A percentile compares a stretch with the other conserved stretches of the same genome.
phyloP scores from a whole-genome alignment of 495 filamentous ascomycete species.

The Patellaria atrata region DNA sequence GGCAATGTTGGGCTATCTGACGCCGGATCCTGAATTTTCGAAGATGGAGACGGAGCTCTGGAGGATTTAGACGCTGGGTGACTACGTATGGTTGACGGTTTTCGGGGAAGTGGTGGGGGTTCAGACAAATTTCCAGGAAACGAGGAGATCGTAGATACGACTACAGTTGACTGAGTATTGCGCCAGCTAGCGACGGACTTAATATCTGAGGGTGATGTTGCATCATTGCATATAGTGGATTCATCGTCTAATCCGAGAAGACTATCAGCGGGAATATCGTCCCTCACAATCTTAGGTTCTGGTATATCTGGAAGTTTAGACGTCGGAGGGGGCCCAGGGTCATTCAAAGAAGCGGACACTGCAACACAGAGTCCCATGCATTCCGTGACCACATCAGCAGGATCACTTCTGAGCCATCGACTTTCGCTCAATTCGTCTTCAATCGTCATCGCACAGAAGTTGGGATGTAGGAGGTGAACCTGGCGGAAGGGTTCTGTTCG shows the following conservation, averaged over 20 bases:
- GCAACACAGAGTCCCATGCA: conserved; percentile 43
- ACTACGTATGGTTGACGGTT: conserved; percentile 17
- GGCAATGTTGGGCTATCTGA: conserved; percentile 48
- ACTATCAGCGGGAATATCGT: conserved; percentile 26
- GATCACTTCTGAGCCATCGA: conserved; percentile 58
- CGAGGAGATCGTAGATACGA: conserved; percentile 27
- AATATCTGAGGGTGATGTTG: conserved; percentile 11
- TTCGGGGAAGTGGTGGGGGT: conserved; percentile 15
- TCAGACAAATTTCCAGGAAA: conserved; percentile 7
- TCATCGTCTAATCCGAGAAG: conserved; percentile 26
- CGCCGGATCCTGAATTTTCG: conserved; percentile 11
- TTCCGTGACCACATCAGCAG: conserved; percentile 53
- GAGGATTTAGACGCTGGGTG: conserved; percentile 7
- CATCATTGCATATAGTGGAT: conserved; percentile 11
- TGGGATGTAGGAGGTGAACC: conserved; percentile 55
- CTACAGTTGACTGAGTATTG: conserved; percentile 34
- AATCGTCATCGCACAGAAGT: conserved; percentile 54
- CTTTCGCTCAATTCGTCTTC: conserved; percentile 59
- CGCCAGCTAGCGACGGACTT: conserved; percentile 26
- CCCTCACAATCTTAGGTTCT: conserved; percentile 21
- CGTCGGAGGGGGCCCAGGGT: conserved; percentile 24
- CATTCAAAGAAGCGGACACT: conserved; percentile 20
- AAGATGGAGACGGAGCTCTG: conserved; percentile 12
- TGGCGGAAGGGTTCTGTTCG: conserved; percentile 52
- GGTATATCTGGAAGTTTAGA: conserved; percentile 28